A percentile compares a stretch with the other conserved stretches of the same genome.
Evolutionary conservation across 495 filamentous ascomycete species (phyloP).

Genomic region (Penicillium egyptiacum): DNA sequence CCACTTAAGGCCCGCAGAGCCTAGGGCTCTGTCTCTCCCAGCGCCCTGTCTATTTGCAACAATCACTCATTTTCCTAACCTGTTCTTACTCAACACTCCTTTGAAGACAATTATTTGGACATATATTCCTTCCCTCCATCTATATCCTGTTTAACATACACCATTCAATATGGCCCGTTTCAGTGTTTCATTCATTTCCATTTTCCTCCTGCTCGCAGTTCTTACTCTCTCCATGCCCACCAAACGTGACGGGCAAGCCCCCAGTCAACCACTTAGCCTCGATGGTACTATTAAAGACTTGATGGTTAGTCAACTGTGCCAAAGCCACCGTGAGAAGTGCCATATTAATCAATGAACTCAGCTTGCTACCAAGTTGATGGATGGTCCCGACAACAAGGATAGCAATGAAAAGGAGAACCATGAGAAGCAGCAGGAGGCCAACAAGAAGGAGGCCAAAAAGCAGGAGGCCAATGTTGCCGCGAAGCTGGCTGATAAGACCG

Average conservation of each 20-base stretch:
- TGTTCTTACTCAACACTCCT: constrained; percentile 17
- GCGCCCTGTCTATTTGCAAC: neutral
- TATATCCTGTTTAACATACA: constrained; percentile 14
- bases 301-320: constrained; percentile 17
- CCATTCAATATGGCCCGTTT: constrained; percentile 39
- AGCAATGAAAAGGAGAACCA: constrained; percentile 17
- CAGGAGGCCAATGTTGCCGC: constrained; percentile 4
- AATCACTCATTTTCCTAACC: constrained; percentile 13
- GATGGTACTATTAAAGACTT: constrained; percentile 22
- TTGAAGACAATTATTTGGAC: constrained; percentile 11
- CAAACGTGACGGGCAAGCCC: constrained; percentile 21
- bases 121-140: constrained; percentile 13
- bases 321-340: neutral
- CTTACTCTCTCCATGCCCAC: constrained; percentile 35
- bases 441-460: neutral
- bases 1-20: neutral
- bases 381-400: constrained; percentile 15
- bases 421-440: neutral
- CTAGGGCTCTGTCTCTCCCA: constrained; percentile 1
- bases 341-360: constrained; percentile 3
- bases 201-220: constrained; percentile 35
- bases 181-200: constrained; percentile 34
- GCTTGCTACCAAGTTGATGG: constrained; percentile 23
- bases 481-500: constrained; percentile 5
- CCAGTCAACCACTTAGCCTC: constrained; percentile 5